Evolutionary conservation across 345 rosid genomes (phyloP), one percentile per base, ranked within the genome.

Genomic region (Sisymbrium altissimum): DNA sequence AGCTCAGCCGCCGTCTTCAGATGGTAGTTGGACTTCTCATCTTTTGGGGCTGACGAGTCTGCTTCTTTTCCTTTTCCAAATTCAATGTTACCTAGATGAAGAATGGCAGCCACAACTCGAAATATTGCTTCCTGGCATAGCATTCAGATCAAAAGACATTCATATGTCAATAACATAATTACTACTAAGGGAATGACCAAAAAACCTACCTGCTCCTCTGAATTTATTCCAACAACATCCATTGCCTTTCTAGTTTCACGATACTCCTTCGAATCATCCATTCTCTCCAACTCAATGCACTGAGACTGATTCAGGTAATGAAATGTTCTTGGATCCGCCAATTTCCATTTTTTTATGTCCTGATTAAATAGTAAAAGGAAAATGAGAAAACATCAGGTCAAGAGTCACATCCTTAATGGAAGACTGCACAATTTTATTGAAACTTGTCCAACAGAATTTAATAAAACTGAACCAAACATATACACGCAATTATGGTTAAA

Each of bases 41-140:
- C 97, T 86, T 89, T 94, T 12, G 96, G 98, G 67, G 70, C 82
- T n/a, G 98, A 94, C 36, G 98, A 94, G 71, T 94, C 98, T 57
- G 77, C 63, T 79, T 94, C 97, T 84, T 86, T 82, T 72, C 97
- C 98, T 79, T 89, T 89, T 29, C 86, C 80, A 72, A 94, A 94
- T 79, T 94, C 97, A 48, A 94, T 75, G 68, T 94, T 94, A 65
- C 98, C 98, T 52, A 94, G 92, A 86, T 91, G 98, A 50, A 94
- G 98, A 64, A 94, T 83, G 50, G 97, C 97, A 54, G 98, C 98
- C 61, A 92, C 96, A 78, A 94, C 96, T 67, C 79, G 91, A 78
- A 94, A 94, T 75, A 94, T 89, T 64, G 88, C 87, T 76, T 94
- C 93, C 98, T 94, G 83, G 48, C 23, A 72, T 50, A 68, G 41